Percentiles rank a stretch among this genome's conserved stretches.
phyloP scores from a whole-genome alignment of 225 moss, liverwort and hornwort species.

The Straminergon stramineum region DNA sequence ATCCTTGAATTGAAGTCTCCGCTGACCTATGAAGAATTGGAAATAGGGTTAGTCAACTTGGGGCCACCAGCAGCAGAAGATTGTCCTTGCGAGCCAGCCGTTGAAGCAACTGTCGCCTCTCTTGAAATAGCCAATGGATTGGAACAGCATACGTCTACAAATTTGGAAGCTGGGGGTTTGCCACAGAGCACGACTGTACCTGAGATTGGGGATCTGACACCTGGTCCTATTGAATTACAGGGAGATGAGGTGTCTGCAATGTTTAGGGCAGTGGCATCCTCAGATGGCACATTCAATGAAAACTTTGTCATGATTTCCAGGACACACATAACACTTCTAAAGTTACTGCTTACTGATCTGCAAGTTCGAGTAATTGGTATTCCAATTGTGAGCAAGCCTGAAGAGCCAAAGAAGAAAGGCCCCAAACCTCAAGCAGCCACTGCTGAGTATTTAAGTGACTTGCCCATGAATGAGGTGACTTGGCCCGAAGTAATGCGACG shows the following conservation, averaged over 20 bases:
- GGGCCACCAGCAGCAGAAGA: slow-evolving; percentile 26
- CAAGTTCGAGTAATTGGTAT: slow-evolving; percentile 62
- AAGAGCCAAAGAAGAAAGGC: slow-evolving; percentile 86
- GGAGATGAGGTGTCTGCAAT: slow-evolving; percentile 4
- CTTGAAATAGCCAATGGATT: not conserved
- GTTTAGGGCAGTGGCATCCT: slow-evolving; percentile 26
- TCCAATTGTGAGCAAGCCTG: slow-evolving; percentile 45
- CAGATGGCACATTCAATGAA: slow-evolving; percentile 41
- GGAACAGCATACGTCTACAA: not conserved
- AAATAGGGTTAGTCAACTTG: slow-evolving; percentile 59
- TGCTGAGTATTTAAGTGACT: slow-evolving; percentile 58
- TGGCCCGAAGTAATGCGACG: slow-evolving; percentile 97
- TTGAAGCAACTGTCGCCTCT: not conserved
- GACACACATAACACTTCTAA: slow-evolving; percentile 71
- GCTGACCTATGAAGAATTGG: slow-evolving; percentile 65
- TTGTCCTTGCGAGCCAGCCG: not conserved
- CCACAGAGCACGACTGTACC: not conserved
- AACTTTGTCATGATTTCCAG: slow-evolving; percentile 45
- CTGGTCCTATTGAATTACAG: not conserved
- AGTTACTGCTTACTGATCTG: slow-evolving; percentile 65
- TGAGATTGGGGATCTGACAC: not conserved
- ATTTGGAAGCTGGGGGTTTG: slow-evolving; percentile 3
- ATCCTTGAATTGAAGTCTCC: slow-evolving; percentile 57
- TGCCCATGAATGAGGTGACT: slow-evolving; percentile 83
- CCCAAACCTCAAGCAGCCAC: slow-evolving; percentile 37